Conservation (phyloP, 306 rosid species). For the Crotalaria pallida region DNA sequence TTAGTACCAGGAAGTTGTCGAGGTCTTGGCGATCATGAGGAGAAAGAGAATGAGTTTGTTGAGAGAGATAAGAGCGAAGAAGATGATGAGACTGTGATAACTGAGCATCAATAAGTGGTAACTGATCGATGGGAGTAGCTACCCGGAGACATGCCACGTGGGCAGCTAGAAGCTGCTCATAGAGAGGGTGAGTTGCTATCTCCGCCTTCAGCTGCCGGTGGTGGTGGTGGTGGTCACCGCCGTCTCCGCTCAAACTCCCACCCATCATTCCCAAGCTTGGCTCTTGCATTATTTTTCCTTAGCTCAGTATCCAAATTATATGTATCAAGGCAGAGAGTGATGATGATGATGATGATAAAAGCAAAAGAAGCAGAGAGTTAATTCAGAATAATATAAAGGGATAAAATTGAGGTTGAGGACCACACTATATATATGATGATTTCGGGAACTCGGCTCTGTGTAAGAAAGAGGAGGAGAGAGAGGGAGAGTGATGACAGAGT, state of each 20-base stretch:
- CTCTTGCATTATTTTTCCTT: slow-evolving; percentile 65
- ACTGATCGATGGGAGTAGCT: slow-evolving; percentile 94
- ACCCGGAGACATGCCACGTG: slow-evolving; percentile 89
- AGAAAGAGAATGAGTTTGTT: slow-evolving; percentile 52
- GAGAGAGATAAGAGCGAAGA: slow-evolving; percentile 68
- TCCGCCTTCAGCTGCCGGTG: slow-evolving; percentile 67
- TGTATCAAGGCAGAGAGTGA: too few relatives aligned
- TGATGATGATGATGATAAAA: too few relatives aligned
- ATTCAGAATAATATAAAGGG: background rate
- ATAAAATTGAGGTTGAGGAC: slow-evolving; percentile 27
- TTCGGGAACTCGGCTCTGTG: too few relatives aligned
- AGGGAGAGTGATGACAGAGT: background rate
- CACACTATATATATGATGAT: slow-evolving; percentile 27
- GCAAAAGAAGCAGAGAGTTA: background rate
- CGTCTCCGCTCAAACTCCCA: slow-evolving; percentile 25
- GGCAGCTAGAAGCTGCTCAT: slow-evolving; percentile 76
- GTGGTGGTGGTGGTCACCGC: slow-evolving; percentile 35
- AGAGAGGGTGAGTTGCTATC: slow-evolving; percentile 82
- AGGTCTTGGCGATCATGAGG: slow-evolving; percentile 90
- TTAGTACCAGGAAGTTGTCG: slow-evolving; percentile 62
- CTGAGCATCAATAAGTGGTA: slow-evolving; percentile 90
- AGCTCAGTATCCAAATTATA: background rate
- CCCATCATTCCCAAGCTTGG: slow-evolving; percentile 72
- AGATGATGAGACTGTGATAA: slow-evolving; percentile 78
- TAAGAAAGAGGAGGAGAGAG: background rate